phyloP scores from a whole-genome alignment of 352 stramenopile genomes.

The Pythium oligandrum region DNA sequence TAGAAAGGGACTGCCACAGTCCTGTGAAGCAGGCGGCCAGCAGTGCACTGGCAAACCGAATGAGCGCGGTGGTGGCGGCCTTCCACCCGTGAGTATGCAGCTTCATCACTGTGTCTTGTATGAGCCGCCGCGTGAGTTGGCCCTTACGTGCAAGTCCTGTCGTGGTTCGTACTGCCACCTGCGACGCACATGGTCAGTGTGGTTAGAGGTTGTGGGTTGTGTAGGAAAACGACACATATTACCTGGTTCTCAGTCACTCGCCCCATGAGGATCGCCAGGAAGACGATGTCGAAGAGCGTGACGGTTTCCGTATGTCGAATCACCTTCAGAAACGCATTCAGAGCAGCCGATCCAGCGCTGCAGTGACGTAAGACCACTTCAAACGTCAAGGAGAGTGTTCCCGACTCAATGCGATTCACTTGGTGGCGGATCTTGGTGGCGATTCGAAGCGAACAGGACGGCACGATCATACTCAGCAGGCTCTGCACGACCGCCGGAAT shows the following conservation, averaged over 20 bases:
- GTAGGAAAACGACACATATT: background rate
- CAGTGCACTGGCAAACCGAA: constrained; percentile 15
- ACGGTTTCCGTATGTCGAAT: constrained; percentile 42
- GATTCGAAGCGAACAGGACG: constrained; percentile 37
- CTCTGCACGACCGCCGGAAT: constrained; percentile 74
- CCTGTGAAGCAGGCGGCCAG: constrained; percentile 15
- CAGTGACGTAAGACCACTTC: constrained; percentile 65
- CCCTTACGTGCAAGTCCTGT: constrained; percentile 8
- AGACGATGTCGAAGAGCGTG: constrained; percentile 54
- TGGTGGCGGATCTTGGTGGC: constrained; percentile 48
- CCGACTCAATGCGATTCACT: constrained; percentile 49
- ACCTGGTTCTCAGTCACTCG: constrained; percentile 64
- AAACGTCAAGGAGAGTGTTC: constrained; percentile 48
- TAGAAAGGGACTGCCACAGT: background rate
- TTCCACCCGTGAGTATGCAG: constrained; percentile 15
- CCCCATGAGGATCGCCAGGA: constrained; percentile 57
- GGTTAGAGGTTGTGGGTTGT: too few species aligned
- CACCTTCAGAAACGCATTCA: constrained; percentile 40
- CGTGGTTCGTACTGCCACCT: constrained; percentile 2
- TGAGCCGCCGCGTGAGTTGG: constrained; percentile 4
- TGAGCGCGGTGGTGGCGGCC: constrained; percentile 8
- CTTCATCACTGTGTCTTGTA: constrained; percentile 15
- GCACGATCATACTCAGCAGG: constrained; percentile 66
- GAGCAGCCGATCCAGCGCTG: constrained; percentile 36
- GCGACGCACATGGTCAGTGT: background rate